A percentile compares a stretch with the other conserved stretches of the same genome.
phyloP scores from a whole-genome alignment of 139 green algal genomes.

The Yamagishiella unicocca region DNA sequence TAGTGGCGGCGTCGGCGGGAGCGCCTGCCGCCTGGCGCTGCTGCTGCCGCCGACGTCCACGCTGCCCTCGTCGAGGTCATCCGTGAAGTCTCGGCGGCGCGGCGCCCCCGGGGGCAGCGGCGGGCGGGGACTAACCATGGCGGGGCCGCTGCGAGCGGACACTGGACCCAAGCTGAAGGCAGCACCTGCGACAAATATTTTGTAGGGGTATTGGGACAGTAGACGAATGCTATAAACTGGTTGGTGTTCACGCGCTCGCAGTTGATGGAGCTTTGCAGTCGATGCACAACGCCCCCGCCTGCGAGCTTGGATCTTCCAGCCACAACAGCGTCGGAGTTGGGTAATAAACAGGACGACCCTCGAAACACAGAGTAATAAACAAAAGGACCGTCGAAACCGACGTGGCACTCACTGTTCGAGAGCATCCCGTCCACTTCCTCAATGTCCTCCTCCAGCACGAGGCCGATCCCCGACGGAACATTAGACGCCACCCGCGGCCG shows the following conservation, averaged over 20 bases:
- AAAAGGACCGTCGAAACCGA: no score
- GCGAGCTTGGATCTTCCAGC: no score
- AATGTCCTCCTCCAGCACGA: slow-evolving; percentile 49
- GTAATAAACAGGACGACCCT: no score
- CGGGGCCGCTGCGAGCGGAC: slow-evolving; percentile 4
- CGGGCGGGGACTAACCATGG: slow-evolving; percentile 26
- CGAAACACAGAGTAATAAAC: no score
- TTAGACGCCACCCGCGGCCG: not conserved
- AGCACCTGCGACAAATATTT: slow-evolving; percentile 2
- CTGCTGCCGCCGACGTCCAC: not conserved
- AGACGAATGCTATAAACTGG: no score
- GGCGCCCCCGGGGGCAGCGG: slow-evolving; percentile 36
- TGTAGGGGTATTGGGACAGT: no score
- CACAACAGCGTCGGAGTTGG: no score
- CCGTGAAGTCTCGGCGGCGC: not conserved
- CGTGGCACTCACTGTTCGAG: slow-evolving; percentile 35
- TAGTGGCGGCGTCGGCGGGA: slow-evolving; percentile 33
- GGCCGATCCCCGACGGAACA: slow-evolving; percentile 1
- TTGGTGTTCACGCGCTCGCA: no score
- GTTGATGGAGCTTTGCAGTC: no score
- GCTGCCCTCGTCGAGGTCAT: not conserved
- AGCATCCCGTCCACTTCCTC: slow-evolving; percentile 41
- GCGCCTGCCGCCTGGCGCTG: not conserved
- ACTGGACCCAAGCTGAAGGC: slow-evolving; percentile 29
- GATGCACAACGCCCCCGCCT: no score